These are phyloP conservation scores for Globisporangium camurandrum DNA, from an alignment of 352 stramenopile species.

Conservation along the genomic window DNA sequence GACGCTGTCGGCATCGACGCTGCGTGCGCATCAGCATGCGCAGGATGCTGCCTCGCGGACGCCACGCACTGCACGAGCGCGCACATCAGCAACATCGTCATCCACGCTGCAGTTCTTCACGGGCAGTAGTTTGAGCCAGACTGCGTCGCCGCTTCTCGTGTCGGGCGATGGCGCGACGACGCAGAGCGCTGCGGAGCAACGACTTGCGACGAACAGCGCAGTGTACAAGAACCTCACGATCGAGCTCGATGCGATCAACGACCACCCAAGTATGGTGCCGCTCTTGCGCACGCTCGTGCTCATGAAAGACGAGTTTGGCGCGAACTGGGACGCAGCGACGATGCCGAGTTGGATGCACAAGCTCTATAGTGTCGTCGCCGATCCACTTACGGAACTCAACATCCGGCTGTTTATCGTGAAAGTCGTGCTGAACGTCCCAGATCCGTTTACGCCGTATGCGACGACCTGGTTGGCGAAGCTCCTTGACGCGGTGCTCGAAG, in stretches of 20 bases:
- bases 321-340: constrained; percentile 27
- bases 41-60: constrained; percentile 7
- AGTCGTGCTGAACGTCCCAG: constrained; percentile 55
- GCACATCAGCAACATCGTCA: constrained; percentile 14
- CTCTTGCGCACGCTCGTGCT: constrained; percentile 63
- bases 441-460: constrained; percentile 46
- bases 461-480: constrained; percentile 43
- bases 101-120: constrained; percentile 61
- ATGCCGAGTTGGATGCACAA: constrained; percentile 84
- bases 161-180: too few relatives aligned
- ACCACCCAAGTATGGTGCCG: constrained; percentile 69
- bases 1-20: constrained; percentile 28
- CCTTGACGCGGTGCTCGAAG: constrained; percentile 47
- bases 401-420: constrained; percentile 68
- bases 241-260: constrained; percentile 69
- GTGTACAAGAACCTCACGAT: constrained; percentile 38
- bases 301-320: constrained; percentile 69
- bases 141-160: constrained; percentile 3
- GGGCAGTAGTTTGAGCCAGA: constrained; percentile 66
- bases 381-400: constrained; percentile 34
- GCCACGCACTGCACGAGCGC: constrained; percentile 8
- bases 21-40: constrained; percentile 25
- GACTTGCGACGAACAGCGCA: constrained; percentile 11
- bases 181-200: constrained; percentile 14
- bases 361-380: constrained; percentile 40